Conservation (phyloP, 2,329 filamentous ascomycete genomes). For the Coleophoma eucalyptorum region DNA sequence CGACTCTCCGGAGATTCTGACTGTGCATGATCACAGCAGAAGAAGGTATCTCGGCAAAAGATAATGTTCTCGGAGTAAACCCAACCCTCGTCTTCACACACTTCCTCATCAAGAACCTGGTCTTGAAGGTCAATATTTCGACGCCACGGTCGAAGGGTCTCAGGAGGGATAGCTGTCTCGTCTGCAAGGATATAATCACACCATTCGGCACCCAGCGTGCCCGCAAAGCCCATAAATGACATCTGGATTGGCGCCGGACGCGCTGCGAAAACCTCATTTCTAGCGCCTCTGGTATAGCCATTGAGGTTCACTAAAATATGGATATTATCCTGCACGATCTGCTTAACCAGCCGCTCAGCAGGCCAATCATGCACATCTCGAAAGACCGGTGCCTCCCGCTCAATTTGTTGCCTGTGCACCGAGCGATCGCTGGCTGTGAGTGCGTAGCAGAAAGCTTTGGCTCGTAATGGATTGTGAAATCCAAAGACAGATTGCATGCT, state of each 20-base stretch:
- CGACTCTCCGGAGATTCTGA: slow-evolving; percentile 73
- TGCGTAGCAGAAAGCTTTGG: slow-evolving; percentile 90
- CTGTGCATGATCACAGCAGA: slow-evolving; percentile 93
- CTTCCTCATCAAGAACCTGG: slow-evolving; percentile 60
- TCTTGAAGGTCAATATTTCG: slow-evolving; percentile 73
- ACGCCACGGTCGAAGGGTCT: slow-evolving; percentile 76
- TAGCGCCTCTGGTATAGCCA: slow-evolving; percentile 92
- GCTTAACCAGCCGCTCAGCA: slow-evolving; percentile 76
- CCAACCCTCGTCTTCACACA: slow-evolving; percentile 67
- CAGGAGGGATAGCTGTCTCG: slow-evolving; percentile 75
- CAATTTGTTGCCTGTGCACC: slow-evolving; percentile 85
- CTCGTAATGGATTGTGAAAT: slow-evolving; percentile 69
- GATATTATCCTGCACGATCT: slow-evolving; percentile 83
- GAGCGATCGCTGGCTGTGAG: slow-evolving; percentile 91
- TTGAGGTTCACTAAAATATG: slow-evolving; percentile 98
- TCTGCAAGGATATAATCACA: slow-evolving; percentile 97
- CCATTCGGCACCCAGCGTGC: slow-evolving; percentile 94
- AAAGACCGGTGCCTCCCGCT: slow-evolving; percentile 88
- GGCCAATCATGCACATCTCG: slow-evolving; percentile 85
- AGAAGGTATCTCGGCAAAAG: slow-evolving; percentile 92
- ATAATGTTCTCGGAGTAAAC: slow-evolving; percentile 97
- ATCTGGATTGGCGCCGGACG: slow-evolving; percentile 94
- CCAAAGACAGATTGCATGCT: slow-evolving; percentile 98
- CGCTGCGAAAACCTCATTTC: slow-evolving; percentile 95
- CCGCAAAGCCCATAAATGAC: slow-evolving; percentile 99